phyloP scores from a whole-genome alignment of 2,329 filamentous ascomycete species.

The Penicillium rolfsii region DNA sequence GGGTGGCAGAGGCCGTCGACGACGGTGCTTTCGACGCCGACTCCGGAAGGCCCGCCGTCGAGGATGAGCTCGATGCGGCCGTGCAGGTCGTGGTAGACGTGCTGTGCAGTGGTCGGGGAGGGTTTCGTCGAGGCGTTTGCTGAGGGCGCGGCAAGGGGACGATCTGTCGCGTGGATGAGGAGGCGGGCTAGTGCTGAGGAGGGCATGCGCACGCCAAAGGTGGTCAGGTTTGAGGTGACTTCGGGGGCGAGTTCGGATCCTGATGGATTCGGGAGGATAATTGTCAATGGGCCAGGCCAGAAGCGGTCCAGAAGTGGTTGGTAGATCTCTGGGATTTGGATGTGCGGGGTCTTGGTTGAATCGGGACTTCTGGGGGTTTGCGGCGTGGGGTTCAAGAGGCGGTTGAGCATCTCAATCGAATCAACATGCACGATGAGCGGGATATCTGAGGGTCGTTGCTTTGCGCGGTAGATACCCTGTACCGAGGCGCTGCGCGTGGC shows the following conservation, averaged over 20 bases:
- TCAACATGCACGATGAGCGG: slow-evolving; percentile 91
- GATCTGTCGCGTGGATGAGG: slow-evolving; percentile 76
- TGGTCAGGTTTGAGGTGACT: slow-evolving; percentile 81
- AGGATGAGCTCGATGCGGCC: slow-evolving; percentile 84
- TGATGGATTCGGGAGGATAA: slow-evolving; percentile 78
- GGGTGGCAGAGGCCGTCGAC: slow-evolving; percentile 85
- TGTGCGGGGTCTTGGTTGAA: slow-evolving; percentile 36
- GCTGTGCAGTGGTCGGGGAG: slow-evolving; percentile 85
- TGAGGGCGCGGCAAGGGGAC: slow-evolving; percentile 86
- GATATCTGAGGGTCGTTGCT: slow-evolving; percentile 89
- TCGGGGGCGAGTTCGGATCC: slow-evolving; percentile 77
- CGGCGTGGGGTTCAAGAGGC: slow-evolving; percentile 55
- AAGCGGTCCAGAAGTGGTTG: slow-evolving; percentile 75
- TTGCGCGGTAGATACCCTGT: slow-evolving; percentile 87
- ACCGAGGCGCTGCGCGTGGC: slow-evolving; percentile 84
- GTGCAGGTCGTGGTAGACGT: slow-evolving; percentile 82
- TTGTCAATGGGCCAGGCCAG: slow-evolving; percentile 94
- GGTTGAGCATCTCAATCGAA: slow-evolving; percentile 74
- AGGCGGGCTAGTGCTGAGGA: slow-evolving; percentile 80
- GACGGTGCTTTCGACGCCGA: slow-evolving; percentile 96
- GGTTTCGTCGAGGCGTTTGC: slow-evolving; percentile 94
- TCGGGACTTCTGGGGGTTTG: slow-evolving; percentile 27
- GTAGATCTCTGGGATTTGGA: slow-evolving; percentile 72
- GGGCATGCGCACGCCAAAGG: slow-evolving; percentile 91
- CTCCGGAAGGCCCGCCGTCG: slow-evolving; percentile 81